These are phyloP conservation scores for Geranomyces variabilis DNA, from an alignment of 192 early-diverging fungal genomes.

Conservation along the genomic window DNA sequence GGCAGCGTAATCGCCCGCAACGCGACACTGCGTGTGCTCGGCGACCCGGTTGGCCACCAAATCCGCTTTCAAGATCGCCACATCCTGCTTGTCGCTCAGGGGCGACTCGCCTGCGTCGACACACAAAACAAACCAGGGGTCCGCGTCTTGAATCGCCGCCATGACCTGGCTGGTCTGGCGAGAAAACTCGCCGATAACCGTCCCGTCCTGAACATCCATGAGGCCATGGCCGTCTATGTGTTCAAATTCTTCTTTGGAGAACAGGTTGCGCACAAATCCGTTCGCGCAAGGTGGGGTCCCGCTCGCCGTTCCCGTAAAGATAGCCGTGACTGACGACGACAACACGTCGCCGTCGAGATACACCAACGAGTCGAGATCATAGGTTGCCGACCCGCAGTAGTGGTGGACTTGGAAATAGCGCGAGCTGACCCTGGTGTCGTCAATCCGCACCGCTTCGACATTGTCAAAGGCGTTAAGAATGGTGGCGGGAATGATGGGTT, in stretches of 20 bases:
- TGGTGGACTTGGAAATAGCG: constrained; percentile 80
- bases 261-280: constrained; percentile 35
- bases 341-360: constrained; percentile 78
- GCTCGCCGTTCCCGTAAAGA: constrained; percentile 18
- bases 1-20: constrained; percentile 31
- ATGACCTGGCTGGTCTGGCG: constrained; percentile 15
- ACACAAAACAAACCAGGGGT: constrained; percentile 30
- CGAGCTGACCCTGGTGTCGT: constrained; percentile 41
- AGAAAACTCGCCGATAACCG: constrained; percentile 8
- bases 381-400: constrained; percentile 74
- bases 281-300: constrained; percentile 19
- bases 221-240: neutral
- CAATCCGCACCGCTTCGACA: constrained; percentile 15
- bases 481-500: constrained; percentile 25
- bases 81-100: constrained; percentile 58
- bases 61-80: constrained; percentile 56
- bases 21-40: constrained; percentile 22
- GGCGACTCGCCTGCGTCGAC: constrained; percentile 28
- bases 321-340: constrained; percentile 71
- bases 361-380: constrained; percentile 67
- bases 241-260: constrained; percentile 15
- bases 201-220: neutral
- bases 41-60: constrained; percentile 13
- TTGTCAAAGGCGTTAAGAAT: constrained; percentile 29
- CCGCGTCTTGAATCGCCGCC: constrained; percentile 23